phyloP scores from a whole-genome alignment of 306 rosid species.

The Vigna mungo region DNA sequence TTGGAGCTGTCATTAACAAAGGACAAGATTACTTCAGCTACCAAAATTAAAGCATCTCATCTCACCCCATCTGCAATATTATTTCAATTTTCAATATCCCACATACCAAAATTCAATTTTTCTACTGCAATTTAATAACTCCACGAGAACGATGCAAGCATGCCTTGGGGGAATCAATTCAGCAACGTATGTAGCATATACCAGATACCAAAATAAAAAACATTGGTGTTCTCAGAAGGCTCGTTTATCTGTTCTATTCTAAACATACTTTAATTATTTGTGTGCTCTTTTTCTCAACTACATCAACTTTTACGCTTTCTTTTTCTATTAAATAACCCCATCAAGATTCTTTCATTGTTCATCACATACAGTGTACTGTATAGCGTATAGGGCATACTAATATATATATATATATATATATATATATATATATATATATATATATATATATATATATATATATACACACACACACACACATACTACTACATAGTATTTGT shows the following conservation, averaged over 20 bases:
- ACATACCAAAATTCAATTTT: conserved; percentile 11
- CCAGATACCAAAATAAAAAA: background rate
- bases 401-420: too few relatives aligned
- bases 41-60: conserved; percentile 40
- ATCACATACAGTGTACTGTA: too few relatives aligned
- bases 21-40: conserved; percentile 44
- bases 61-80: conserved; percentile 30
- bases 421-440: too few relatives aligned
- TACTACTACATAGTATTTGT: conserved; percentile 13
- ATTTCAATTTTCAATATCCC: conserved; percentile 35
- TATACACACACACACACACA: too few relatives aligned
- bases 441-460: too few relatives aligned
- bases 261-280: conserved; percentile 38
- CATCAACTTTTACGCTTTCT: conserved; percentile 37
- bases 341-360: conserved; percentile 23
- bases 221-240: conserved; percentile 11
- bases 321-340: conserved; percentile 34
- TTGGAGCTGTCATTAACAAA: conserved; percentile 47
- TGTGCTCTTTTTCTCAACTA: conserved; percentile 23
- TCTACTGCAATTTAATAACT: conserved; percentile 41
- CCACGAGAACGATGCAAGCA: conserved; percentile 32
- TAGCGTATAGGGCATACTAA: too few relatives aligned
- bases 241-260: conserved; percentile 30
- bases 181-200: conserved; percentile 34
- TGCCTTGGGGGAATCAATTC: conserved; percentile 43